These are phyloP conservation scores for Gymnopus androsaceus DNA, from an alignment of 1,284 basidiomycete species.

Conservation along the genomic window DNA sequence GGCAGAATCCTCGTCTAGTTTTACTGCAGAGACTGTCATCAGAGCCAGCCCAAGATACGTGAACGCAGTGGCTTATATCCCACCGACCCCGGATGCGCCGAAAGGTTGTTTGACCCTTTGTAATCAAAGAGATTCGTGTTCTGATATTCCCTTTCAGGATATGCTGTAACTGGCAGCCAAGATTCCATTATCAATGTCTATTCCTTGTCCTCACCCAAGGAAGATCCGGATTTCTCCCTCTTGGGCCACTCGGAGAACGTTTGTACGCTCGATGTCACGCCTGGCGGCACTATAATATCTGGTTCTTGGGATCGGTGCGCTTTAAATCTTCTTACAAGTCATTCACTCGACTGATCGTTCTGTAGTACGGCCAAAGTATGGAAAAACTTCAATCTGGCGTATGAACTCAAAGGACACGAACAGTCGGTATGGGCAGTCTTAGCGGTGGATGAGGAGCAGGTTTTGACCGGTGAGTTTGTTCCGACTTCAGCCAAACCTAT, in stretches of 20 bases:
- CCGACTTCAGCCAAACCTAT: neutral
- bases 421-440: constrained; percentile 96
- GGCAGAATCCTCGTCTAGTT: constrained; percentile 46
- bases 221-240: constrained; percentile 78
- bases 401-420: constrained; percentile 83
- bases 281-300: constrained; percentile 80
- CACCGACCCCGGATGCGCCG: constrained; percentile 65
- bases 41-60: constrained; percentile 77
- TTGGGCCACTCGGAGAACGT: constrained; percentile 91
- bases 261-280: constrained; percentile 78
- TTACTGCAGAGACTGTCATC: constrained; percentile 56
- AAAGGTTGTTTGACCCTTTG: constrained; percentile 45
- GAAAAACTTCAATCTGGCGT: constrained; percentile 76
- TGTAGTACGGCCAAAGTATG: constrained; percentile 91
- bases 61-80: constrained; percentile 79
- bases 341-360: constrained; percentile 1
- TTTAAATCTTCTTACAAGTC: neutral
- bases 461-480: constrained; percentile 73
- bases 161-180: constrained; percentile 81
- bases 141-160: constrained; percentile 54
- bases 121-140: constrained; percentile 16
- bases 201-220: constrained; percentile 55
- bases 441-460: constrained; percentile 77
- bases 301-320: constrained; percentile 96
- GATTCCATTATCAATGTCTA: constrained; percentile 85